Conservation (phyloP, 306 rosid species). For the Sicyos baderoa region DNA sequence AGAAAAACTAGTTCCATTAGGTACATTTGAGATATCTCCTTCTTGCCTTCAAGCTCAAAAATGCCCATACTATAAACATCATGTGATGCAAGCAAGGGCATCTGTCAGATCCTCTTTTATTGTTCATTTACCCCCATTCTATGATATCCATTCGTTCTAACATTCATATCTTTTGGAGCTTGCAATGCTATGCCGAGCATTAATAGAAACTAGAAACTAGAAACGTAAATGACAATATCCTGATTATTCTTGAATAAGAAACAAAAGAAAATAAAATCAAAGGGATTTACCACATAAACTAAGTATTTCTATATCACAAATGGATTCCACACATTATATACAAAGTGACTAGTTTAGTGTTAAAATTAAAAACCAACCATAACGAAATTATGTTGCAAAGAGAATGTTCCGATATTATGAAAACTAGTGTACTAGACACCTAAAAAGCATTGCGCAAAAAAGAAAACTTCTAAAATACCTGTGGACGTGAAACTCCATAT, state of each 20-base stretch:
- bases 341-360: not conserved
- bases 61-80: constrained; percentile 3
- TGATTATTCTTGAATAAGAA: not conserved
- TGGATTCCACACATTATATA: not conserved
- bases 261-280: not conserved
- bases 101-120: not conserved
- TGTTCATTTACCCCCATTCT: not conserved
- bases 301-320: not conserved
- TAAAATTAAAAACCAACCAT: not conserved
- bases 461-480: constrained; percentile 33
- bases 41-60: constrained; percentile 5
- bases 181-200: not conserved
- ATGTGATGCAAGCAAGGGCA: not conserved
- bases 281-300: not conserved
- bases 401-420: not conserved
- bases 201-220: not conserved
- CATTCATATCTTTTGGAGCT: constrained; percentile 3
- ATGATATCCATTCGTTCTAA: not conserved
- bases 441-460: not conserved
- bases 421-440: not conserved
- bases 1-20: not conserved
- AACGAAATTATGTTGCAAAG: constrained; percentile 1
- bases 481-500: constrained; percentile 33
- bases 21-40: not conserved
- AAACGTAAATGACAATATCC: not conserved